Evolutionary conservation across 2,329 filamentous ascomycete genomes (phyloP), one percentile per base, ranked within the genome.

Genomic region (Xylariaceae sp.): DNA sequence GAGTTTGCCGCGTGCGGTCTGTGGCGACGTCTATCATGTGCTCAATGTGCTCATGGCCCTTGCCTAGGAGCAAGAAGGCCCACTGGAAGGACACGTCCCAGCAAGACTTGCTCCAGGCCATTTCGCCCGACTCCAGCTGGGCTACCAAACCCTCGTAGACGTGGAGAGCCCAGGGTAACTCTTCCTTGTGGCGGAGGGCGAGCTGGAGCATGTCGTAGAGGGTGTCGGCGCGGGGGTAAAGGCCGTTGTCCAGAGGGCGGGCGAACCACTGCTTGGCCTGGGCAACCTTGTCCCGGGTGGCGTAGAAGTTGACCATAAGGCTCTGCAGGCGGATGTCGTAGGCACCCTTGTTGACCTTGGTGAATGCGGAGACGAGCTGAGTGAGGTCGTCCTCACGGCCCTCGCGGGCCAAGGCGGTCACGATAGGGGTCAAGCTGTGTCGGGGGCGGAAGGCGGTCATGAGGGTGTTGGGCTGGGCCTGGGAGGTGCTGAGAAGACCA

Each of bases 61-160:
- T 87, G 17, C 85, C 87, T 47, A 78, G 67, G 10, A 83, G 80
- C 7, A 86, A 77, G 11, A 87, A 83, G 30, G 89, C 85, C 83
- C 87, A 91, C 45, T 89, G 81, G 39, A 94, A 78, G 11, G 89
- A 73, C 11, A 85, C 76, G 62, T 94, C 86, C 83, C 87, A 90
- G 18, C 78, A 77, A 31, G 75, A 68, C 54, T 85, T 82, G 39
- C 62, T 64, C 5, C 71, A 75, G 45, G 66, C 70, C 40, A 63
- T 67, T 11, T 49, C 11, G 15, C 58, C 58, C n/a, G 52, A 53
- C 35, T 66, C 63, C 19, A 67, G 36, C 36, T 47, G 53, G 45
- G 77, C 71, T 39, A 77, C 72, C 9, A 82, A 67, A 17, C 72
- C 56, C 48, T 75, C 72, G 51, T 90, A 82, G 11, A 87, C 70